Conservation (phyloP, 345 rosid genomes). For the Corymbia maculata region DNA sequence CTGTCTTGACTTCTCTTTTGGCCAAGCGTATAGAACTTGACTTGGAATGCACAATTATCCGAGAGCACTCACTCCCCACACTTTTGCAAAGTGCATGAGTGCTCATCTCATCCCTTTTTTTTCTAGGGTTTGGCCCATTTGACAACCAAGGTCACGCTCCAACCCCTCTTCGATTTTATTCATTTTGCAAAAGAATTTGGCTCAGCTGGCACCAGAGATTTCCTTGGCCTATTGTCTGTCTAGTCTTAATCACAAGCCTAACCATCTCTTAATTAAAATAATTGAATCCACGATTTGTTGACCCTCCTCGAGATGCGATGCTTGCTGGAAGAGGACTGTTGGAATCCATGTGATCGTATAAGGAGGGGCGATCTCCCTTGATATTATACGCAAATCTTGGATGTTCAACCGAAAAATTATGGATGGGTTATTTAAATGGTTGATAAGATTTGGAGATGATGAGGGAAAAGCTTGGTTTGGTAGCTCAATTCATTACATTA, state of each 20-base stretch:
- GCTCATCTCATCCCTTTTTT: neutral
- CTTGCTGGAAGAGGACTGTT: neutral
- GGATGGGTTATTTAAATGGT: neutral
- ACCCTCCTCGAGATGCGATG: neutral
- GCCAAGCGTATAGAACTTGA: neutral
- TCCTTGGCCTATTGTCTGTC: neutral
- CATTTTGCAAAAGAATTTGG: neutral
- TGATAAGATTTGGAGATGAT: neutral
- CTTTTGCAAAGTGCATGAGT: neutral
- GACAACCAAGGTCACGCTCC: neutral
- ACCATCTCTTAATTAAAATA: neutral
- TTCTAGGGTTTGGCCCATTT: neutral
- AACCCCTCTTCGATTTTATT: neutral
- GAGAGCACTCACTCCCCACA: neutral
- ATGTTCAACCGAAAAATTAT: neutral
- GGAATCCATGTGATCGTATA: neutral
- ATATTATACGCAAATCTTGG: neutral
- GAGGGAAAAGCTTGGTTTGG: neutral
- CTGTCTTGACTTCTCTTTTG: neutral
- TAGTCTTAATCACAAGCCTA: neutral
- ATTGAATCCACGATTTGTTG: neutral
- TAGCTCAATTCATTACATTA: neutral
- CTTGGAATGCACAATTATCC: conserved; percentile 12
- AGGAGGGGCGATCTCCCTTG: neutral
- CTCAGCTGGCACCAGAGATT: neutral